Percentiles rank a stretch among this genome's conserved stretches.
Conservation (phyloP, 495 filamentous ascomycete genomes). For the Penicillium goetzii region DNA sequence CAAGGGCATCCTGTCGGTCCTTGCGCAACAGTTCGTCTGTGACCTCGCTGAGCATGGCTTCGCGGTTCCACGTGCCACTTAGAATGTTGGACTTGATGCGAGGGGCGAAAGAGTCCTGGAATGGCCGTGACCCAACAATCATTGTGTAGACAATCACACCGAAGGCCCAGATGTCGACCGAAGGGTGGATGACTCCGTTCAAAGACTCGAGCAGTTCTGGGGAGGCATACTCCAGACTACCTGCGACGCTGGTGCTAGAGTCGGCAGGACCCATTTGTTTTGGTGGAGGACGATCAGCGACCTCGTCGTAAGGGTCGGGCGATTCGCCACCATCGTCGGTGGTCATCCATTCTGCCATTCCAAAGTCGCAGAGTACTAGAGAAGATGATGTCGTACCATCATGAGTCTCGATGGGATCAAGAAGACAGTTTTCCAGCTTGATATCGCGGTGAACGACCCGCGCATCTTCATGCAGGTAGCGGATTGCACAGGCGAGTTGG, state of each 20-base stretch:
- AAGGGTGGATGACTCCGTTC: constrained; percentile 53
- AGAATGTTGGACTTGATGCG: constrained; percentile 64
- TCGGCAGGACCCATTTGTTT: constrained; percentile 59
- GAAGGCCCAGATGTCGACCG: constrained; percentile 74
- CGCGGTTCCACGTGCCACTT: constrained; percentile 62
- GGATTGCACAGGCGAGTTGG: constrained; percentile 69
- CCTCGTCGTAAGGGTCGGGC: constrained; percentile 54
- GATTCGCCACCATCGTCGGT: constrained; percentile 54
- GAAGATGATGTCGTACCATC: constrained; percentile 56
- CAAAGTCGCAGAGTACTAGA: constrained; percentile 73
- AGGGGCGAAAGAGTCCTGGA: constrained; percentile 63
- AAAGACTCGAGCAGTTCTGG: constrained; percentile 60
- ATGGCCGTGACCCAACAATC: constrained; percentile 68
- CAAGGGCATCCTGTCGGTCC: constrained; percentile 50
- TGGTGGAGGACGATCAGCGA: constrained; percentile 49
- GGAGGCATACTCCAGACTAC: constrained; percentile 69
- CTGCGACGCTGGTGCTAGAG: constrained; percentile 60
- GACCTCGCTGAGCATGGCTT: constrained; percentile 48
- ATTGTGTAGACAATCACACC: constrained; percentile 68
- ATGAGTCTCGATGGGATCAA: constrained; percentile 56
- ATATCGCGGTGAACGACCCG: constrained; percentile 73
- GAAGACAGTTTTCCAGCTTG: constrained; percentile 77
- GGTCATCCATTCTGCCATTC: constrained; percentile 72
- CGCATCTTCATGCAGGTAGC: constrained; percentile 76
- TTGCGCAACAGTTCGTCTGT: constrained; percentile 24